Percentiles rank a stretch among this genome's conserved stretches.
These are phyloP conservation scores for Parafenestella ontariensis DNA, from an alignment of 2,329 filamentous ascomycete species.

Conservation along the genomic window DNA sequence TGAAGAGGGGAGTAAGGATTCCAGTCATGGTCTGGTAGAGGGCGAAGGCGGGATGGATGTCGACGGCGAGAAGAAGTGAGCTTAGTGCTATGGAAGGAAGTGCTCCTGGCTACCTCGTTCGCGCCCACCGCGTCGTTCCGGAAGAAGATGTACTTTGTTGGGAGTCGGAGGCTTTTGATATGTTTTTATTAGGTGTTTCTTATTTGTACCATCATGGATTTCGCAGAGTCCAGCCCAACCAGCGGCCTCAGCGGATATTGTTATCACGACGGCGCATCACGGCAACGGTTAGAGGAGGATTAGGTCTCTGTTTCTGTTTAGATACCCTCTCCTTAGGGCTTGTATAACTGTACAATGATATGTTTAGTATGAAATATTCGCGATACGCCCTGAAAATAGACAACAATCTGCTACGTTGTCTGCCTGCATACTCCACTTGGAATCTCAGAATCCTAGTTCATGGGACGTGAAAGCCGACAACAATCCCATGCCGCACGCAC, in stretches of 20 bases:
- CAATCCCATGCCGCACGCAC: no score
- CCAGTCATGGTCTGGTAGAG: neutral
- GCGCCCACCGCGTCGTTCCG: neutral
- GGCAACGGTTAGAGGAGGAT: neutral
- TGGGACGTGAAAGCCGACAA: no score
- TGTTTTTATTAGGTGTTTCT: neutral
- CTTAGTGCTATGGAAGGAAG: neutral
- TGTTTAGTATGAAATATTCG: no score
- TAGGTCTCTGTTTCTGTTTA: neutral
- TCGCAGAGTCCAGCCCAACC: neutral
- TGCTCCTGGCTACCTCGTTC: neutral
- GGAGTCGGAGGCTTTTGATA: neutral
- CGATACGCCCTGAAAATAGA: no score
- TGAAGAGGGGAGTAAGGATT: slow-evolving; percentile 3
- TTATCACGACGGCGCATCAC: neutral
- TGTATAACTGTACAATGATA: neutral
- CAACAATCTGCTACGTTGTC: no score
- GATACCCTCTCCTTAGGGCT: slow-evolving; percentile 5
- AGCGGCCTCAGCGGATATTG: neutral
- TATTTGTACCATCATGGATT: neutral
- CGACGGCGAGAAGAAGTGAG: slow-evolving; percentile 5
- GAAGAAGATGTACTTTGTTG: neutral
- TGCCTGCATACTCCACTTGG: no score
- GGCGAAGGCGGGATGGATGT: slow-evolving; percentile 7
- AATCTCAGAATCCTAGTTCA: no score